phyloP scores from a whole-genome alignment of 129 eudicot species.

The carrot (Daucus carota) region DNA sequence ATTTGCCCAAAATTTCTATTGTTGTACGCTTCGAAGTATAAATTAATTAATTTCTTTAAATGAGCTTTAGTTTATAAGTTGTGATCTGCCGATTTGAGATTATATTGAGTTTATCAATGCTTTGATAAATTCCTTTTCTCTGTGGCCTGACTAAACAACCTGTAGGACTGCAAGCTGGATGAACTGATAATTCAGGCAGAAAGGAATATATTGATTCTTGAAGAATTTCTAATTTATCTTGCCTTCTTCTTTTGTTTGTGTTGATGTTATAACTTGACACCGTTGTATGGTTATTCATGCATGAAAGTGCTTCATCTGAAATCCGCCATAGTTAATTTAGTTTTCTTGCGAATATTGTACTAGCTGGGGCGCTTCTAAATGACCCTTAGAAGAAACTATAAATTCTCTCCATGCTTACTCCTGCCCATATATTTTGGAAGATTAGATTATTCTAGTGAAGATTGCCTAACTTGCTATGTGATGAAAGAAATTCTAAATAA shows the following conservation, averaged over 20 bases:
- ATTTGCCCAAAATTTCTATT: not conserved
- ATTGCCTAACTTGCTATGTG: not conserved
- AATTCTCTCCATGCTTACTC: not conserved
- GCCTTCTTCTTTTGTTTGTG: no score
- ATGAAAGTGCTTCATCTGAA: not conserved
- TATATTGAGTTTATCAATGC: not conserved
- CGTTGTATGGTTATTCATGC: not conserved
- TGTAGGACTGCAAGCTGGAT: no score
- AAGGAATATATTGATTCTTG: no score
- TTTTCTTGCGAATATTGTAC: not conserved
- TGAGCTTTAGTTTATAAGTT: not conserved
- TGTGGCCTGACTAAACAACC: no score
- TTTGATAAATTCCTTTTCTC: no score
- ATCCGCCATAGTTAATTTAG: not conserved
- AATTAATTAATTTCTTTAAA: no score
- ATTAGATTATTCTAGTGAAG: not conserved
- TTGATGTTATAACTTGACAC: not conserved
- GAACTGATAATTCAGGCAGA: no score
- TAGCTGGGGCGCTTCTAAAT: not conserved
- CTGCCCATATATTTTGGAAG: not conserved
- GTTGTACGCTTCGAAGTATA: not conserved
- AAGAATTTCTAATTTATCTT: no score
- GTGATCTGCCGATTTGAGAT: not conserved
- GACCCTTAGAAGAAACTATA: not conserved
- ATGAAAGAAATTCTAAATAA: not conserved